Percentiles rank a stretch among this genome's conserved stretches.
Conservation (phyloP, 148 eudicot species). For the Pharnaceum exiguum region DNA sequence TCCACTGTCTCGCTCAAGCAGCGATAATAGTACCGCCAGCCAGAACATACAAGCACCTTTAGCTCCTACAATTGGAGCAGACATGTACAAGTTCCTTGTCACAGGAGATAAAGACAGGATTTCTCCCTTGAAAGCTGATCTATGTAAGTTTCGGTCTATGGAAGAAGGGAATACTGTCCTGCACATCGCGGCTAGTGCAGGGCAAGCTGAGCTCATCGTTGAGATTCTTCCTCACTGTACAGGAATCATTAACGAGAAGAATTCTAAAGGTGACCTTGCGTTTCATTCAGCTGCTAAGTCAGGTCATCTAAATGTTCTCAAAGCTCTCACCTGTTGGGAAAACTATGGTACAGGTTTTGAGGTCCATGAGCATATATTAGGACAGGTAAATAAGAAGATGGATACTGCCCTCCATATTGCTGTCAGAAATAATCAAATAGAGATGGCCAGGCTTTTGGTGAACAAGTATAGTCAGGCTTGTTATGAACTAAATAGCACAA, state of each 20-base stretch:
- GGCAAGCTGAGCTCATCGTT: background rate
- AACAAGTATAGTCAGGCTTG: slow-evolving; percentile 5
- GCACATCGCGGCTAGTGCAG: slow-evolving; percentile 29
- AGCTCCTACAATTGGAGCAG: background rate
- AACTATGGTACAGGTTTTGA: background rate
- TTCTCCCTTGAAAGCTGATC: background rate
- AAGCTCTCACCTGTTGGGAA: background rate
- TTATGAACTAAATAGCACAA: background rate
- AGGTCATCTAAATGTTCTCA: background rate
- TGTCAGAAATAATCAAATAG: background rate
- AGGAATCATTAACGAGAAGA: background rate
- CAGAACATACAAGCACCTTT: no score
- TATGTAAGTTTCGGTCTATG: slow-evolving; percentile 20
- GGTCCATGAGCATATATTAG: background rate
- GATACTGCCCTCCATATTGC: slow-evolving; percentile 24
- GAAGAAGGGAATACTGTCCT: slow-evolving; percentile 27
- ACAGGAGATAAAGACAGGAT: background rate
- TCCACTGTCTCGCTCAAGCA: no score
- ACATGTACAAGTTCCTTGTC: background rate
- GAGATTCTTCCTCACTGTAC: slow-evolving; percentile 6
- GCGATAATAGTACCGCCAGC: no score
- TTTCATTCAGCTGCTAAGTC: slow-evolving; percentile 20
- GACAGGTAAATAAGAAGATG: background rate
- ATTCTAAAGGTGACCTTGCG: slow-evolving; percentile 14
- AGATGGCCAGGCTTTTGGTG: slow-evolving; percentile 8